These are phyloP conservation scores for Fusarium sp. DNA, from an alignment of 2,329 filamentous ascomycete species.

Conservation along the genomic window DNA sequence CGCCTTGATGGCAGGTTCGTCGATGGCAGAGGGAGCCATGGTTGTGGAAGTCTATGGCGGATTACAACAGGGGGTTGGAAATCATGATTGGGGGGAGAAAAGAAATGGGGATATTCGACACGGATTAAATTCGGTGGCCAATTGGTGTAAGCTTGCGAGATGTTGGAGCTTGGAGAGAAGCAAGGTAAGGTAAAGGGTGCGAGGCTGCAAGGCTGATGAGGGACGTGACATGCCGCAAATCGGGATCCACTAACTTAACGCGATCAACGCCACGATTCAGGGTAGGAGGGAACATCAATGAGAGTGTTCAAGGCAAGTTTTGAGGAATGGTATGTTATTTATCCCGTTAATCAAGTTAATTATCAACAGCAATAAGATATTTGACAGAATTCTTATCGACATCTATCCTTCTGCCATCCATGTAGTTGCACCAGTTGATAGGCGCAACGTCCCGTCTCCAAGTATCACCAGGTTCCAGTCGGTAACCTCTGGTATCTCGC, in stretches of 20 bases:
- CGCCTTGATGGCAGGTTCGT: constrained; percentile 53
- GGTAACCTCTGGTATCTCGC: background rate
- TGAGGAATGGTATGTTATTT: background rate
- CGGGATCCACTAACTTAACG: constrained; percentile 35
- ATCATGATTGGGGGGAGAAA: constrained; percentile 32
- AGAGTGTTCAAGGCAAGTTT: background rate
- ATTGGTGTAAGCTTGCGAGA: constrained; percentile 42
- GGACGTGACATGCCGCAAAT: constrained; percentile 29
- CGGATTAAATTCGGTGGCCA: constrained; percentile 32
- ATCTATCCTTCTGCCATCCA: background rate
- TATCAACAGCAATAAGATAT: background rate
- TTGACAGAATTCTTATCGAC: background rate
- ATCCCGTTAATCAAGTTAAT: background rate
- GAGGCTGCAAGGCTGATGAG: constrained; percentile 53
- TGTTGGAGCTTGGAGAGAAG: constrained; percentile 39
- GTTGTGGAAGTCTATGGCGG: constrained; percentile 18
- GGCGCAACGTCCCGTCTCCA: background rate
- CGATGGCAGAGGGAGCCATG: constrained; percentile 68
- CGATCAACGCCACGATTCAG: constrained; percentile 1
- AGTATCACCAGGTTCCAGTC: background rate
- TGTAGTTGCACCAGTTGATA: background rate
- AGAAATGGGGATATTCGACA: constrained; percentile 11
- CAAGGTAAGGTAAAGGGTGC: constrained; percentile 32
- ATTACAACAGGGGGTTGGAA: constrained; percentile 19
- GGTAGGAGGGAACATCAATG: background rate